Conservation (phyloP, 2,329 filamentous ascomycete genomes). For the Xylaria sp. region DNA sequence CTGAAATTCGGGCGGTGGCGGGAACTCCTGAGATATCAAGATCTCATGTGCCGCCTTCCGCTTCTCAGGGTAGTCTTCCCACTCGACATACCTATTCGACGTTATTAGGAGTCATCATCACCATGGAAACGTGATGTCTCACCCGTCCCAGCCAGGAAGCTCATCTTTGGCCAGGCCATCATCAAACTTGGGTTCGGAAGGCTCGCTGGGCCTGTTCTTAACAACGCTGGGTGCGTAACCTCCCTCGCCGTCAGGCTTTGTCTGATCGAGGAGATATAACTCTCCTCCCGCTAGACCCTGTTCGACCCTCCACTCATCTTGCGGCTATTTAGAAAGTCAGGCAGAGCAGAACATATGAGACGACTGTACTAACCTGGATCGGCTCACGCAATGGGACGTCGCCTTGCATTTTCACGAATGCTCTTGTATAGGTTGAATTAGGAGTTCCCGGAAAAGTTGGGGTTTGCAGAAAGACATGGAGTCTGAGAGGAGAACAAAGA, state of each 20-base stretch:
- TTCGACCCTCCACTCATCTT: slow-evolving; percentile 25
- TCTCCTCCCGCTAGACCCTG: slow-evolving; percentile 23
- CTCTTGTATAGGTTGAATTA: neutral
- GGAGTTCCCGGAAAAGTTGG: neutral
- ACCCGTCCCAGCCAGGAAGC: slow-evolving; percentile 22
- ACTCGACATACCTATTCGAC: slow-evolving; percentile 54
- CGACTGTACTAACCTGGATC: slow-evolving; percentile 15
- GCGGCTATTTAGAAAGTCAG: slow-evolving; percentile 14
- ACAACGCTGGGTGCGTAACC: neutral
- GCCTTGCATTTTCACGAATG: slow-evolving; percentile 19
- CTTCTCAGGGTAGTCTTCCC: slow-evolving; percentile 65
- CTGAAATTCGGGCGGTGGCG: slow-evolving; percentile 50
- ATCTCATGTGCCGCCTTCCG: slow-evolving; percentile 54
- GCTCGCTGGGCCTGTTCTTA: neutral
- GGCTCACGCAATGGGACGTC: slow-evolving; percentile 22
- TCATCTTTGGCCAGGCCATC: slow-evolving; percentile 22
- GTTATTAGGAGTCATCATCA: slow-evolving; percentile 16
- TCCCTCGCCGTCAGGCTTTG: slow-evolving; percentile 8
- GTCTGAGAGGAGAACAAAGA: neutral
- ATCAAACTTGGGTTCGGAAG: slow-evolving; percentile 14
- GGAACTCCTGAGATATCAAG: slow-evolving; percentile 47
- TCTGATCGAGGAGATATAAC: slow-evolving; percentile 24
- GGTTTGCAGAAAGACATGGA: neutral
- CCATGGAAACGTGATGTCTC: slow-evolving; percentile 5
- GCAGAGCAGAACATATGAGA: neutral